Conservation (phyloP, 805 yeast species). For the Millerago galiae region DNA sequence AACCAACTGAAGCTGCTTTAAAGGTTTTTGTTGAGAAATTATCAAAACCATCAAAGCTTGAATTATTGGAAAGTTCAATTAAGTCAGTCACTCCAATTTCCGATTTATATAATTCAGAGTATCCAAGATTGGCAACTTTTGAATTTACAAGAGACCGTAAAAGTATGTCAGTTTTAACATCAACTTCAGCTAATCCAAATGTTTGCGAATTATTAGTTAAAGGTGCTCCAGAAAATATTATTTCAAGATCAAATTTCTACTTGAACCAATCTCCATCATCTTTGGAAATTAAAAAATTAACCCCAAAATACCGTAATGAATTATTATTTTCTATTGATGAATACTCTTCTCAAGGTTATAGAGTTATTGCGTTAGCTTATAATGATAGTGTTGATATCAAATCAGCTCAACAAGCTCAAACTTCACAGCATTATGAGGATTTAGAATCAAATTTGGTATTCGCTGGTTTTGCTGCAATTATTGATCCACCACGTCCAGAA, state of each 20-base stretch:
- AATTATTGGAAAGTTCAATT: constrained; percentile 23
- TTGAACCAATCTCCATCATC: constrained; percentile 24
- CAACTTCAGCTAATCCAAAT: constrained; percentile 15
- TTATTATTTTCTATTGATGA: constrained; percentile 32
- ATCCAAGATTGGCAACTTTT: constrained; percentile 31
- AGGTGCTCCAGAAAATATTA: constrained; percentile 50
- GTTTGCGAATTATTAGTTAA: constrained; percentile 34
- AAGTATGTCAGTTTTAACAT: constrained; percentile 45
- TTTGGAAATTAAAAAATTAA: constrained; percentile 20
- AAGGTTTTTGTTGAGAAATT: constrained; percentile 32
- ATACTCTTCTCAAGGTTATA: constrained; percentile 29
- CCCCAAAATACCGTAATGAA: constrained; percentile 27
- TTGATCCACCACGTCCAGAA: constrained; percentile 40
- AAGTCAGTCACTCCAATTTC: constrained; percentile 24
- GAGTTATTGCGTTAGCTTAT: constrained; percentile 29
- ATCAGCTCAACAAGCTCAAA: constrained; percentile 21
- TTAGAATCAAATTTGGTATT: constrained; percentile 25
- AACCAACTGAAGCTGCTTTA: constrained; percentile 53
- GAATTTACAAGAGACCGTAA: constrained; percentile 45
- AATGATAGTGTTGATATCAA: constrained; percentile 29
- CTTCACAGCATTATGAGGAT: constrained; percentile 34
- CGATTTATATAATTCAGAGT: constrained; percentile 19
- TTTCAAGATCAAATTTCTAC: constrained; percentile 36
- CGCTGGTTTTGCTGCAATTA: constrained; percentile 36
- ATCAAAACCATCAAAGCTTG: constrained; percentile 20